Conservation (phyloP, 1,139 yeast species). For the Hyphopichia fennica region DNA sequence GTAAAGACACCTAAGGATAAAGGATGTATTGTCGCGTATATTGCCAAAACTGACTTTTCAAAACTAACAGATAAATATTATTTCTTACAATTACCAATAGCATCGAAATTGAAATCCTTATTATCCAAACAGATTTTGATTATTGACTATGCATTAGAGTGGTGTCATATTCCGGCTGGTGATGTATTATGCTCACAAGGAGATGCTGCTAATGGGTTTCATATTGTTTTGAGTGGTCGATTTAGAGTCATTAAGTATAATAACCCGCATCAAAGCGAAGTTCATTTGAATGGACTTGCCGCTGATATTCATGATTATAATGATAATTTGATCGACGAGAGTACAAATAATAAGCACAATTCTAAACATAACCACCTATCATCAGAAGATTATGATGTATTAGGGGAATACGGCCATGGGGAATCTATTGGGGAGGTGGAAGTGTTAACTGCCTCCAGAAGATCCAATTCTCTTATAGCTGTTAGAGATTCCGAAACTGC, state of each 20-base stretch:
- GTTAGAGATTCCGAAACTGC: slow-evolving; percentile 94
- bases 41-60: slow-evolving; percentile 64
- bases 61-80: slow-evolving; percentile 74
- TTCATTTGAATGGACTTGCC: slow-evolving; percentile 10
- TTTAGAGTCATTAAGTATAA: slow-evolving; percentile 59
- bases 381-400: slow-evolving; percentile 34
- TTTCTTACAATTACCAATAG: slow-evolving; percentile 72
- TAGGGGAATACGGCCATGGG: slow-evolving; percentile 91
- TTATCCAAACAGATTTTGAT: slow-evolving; percentile 68
- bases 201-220: slow-evolving; percentile 88
- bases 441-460: slow-evolving; percentile 78
- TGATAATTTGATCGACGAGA: slow-evolving; percentile 20
- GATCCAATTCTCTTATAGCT: slow-evolving; percentile 77
- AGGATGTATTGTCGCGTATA: slow-evolving; percentile 66
- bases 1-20: slow-evolving; percentile 56
- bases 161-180: slow-evolving; percentile 91
- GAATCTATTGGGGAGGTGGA: slow-evolving; percentile 95
- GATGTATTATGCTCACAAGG: slow-evolving; percentile 78
- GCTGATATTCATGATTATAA: slow-evolving; percentile 11
- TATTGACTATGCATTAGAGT: slow-evolving; percentile 89
- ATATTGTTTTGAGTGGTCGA: slow-evolving; percentile 87
- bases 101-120: slow-evolving; percentile 65
- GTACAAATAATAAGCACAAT: slow-evolving; percentile 19
- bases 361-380: slow-evolving; percentile 10
- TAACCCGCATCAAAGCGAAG: slow-evolving; percentile 7